Conservation (phyloP, 352 stramenopile genomes). For the Peronospora farinosa region DNA sequence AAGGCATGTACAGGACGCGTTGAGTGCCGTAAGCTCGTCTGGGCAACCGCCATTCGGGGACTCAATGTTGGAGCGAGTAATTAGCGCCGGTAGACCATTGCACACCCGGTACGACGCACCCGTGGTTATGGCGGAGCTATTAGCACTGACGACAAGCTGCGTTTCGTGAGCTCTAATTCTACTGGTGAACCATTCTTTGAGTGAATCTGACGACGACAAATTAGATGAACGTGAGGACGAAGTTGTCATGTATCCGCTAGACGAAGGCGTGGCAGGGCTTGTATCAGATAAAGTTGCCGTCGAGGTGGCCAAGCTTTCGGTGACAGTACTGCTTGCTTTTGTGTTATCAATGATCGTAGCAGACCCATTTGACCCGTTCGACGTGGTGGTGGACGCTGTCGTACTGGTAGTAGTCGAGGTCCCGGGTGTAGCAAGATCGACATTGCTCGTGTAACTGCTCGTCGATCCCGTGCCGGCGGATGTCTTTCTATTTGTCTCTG, state of each 20-base stretch:
- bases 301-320: slow-evolving; percentile 2
- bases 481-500: slow-evolving; percentile 1
- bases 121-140: neutral
- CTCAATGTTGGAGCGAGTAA: slow-evolving; percentile 26
- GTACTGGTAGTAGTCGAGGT: slow-evolving; percentile 1
- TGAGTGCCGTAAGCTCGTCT: slow-evolving; percentile 28
- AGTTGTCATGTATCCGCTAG: neutral
- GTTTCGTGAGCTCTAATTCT: slow-evolving; percentile 34
- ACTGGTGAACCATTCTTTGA: slow-evolving; percentile 27
- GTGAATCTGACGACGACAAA: slow-evolving; percentile 10
- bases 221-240: slow-evolving; percentile 7
- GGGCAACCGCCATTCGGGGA: slow-evolving; percentile 33
- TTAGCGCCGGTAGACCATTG: slow-evolving; percentile 23
- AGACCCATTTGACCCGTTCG: slow-evolving; percentile 4
- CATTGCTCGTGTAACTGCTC: slow-evolving; percentile 3
- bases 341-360: neutral
- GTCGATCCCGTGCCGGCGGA: neutral
- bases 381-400: slow-evolving; percentile 4
- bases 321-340: slow-evolving; percentile 8
- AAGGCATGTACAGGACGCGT: slow-evolving; percentile 39
- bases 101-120: slow-evolving; percentile 22
- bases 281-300: slow-evolving; percentile 3
- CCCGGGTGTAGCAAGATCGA: neutral
- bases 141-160: slow-evolving; percentile 28
- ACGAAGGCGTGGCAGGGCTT: slow-evolving; percentile 3